Base-by-base conservation (phyloP, 148 eudicot species). In the Cornus controversa region DNA sequence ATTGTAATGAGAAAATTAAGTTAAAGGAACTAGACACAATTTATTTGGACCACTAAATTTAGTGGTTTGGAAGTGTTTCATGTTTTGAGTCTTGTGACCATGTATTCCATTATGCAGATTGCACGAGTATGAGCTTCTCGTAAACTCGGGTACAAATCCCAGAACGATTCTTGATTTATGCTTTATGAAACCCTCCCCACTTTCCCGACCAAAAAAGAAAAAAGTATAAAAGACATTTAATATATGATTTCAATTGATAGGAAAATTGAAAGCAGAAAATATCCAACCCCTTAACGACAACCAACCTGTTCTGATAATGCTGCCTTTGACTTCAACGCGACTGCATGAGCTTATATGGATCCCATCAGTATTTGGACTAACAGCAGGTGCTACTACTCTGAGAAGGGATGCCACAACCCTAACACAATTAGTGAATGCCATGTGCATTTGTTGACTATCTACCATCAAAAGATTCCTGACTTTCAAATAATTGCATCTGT, bases 311-410 rank as follows among this genome's bases (percentile, higher is more conserved):
- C 80, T 66, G 42, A 96, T 83, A 42, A 62, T 65, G 77, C 81
- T 86, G 79, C 88, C 63, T 79, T 73, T 82, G 74, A 96, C 82
- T 79, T 85, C 71, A 70, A 96, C 95, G 47, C 77, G 79, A 74
- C 81, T 80, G 45, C 95, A 90, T 29, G 87, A 80, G 81, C 97
- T 93, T 69, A 96, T 90, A 87, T 96, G 97, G 76, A 96, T 87
- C 71, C 98, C 99, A 85, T 96, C 99, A 0, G 99, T 96, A 80
- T 96, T 96, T 68, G 99, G 98, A 83, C 99, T 96, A 79, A 78
- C 81, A 67, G 79, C 82, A 57, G 98, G 97, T 31, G 99, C 97
- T 15, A 74, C 71, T 69, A 93, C 83, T 42, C 53, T 84, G 62
- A 93, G 67, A 75, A 77, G 76, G 22, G 89, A 86, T 53, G 82